A percentile compares a stretch with the other conserved stretches of the same genome.
phyloP scores from a whole-genome alignment of 225 moss, liverwort and hornwort species.

The Sphagnum contortum region DNA sequence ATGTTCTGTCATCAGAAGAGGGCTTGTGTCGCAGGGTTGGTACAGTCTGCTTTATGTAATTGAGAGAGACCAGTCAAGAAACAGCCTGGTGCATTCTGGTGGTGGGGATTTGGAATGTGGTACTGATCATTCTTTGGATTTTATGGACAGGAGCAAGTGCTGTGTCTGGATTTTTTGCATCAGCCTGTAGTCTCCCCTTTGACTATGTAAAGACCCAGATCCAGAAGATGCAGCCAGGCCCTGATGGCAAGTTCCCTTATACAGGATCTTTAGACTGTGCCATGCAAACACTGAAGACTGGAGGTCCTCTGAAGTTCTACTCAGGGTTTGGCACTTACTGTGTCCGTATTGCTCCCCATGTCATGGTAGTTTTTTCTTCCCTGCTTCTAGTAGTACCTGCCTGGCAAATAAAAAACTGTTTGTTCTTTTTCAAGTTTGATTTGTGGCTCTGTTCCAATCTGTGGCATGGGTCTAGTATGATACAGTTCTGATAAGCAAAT shows the following conservation, averaged over 20 bases:
- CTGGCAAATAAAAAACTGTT: no score
- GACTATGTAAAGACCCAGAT: conserved; percentile 95
- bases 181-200: conserved; percentile 93
- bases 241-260: conserved; percentile 91
- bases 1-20: no score
- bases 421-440: no score
- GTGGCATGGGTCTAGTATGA: no score
- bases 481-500: no score
- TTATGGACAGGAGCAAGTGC: conserved; percentile 60
- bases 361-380: conserved; percentile 39
- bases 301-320: conserved; percentile 80
- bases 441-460: no score
- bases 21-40: no score
- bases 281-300: conserved; percentile 40
- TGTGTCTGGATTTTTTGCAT: conserved; percentile 89
- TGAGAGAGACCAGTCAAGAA: no score
- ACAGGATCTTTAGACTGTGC: conserved; percentile 91
- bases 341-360: conserved; percentile 93
- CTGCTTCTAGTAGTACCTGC: no score
- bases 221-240: conserved; percentile 99
- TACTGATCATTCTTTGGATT: background rate
- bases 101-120: no score
- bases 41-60: no score
- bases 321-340: conserved; percentile 96
- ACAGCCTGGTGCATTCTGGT: no score